Evolutionary conservation across 2,329 filamentous ascomycete species (phyloP).

Genomic region (Hirsutella minnesotensis): DNA sequence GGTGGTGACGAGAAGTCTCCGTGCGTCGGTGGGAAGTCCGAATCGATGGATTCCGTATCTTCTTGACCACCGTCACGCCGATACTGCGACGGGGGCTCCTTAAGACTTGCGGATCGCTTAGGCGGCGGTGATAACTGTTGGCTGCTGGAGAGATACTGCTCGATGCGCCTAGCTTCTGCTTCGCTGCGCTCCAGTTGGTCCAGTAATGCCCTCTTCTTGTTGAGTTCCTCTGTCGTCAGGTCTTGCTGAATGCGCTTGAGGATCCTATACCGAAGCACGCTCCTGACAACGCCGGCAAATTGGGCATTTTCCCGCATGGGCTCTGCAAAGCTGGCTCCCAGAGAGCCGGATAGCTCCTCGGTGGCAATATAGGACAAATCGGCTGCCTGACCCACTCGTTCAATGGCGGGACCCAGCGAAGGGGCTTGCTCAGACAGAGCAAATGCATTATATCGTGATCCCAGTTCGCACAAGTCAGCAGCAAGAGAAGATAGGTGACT

Average conservation of each 20-base stretch:
- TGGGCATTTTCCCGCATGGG: conserved; percentile 97
- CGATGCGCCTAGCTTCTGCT: conserved; percentile 81
- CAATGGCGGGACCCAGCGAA: conserved; percentile 82
- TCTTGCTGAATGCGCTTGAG: conserved; percentile 94
- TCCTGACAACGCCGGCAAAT: conserved; percentile 87
- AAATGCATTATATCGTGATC: conserved; percentile 94
- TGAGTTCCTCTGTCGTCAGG: conserved; percentile 86
- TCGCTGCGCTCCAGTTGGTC: conserved; percentile 91
- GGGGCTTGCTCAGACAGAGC: conserved; percentile 86
- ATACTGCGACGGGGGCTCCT: conserved; percentile 37
- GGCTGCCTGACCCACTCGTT: conserved; percentile 85
- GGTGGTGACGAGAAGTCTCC: conserved; percentile 52
- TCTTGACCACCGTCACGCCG: conserved; percentile 50
- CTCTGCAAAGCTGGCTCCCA: conserved; percentile 93
- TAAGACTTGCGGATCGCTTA: conserved; percentile 50
- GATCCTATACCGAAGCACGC: conserved; percentile 77
- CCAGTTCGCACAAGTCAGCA: conserved; percentile 81
- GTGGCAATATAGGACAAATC: conserved; percentile 95
- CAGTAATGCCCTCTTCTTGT: conserved; percentile 72
- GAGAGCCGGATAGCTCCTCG: conserved; percentile 72
- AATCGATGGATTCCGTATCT: conserved; percentile 85
- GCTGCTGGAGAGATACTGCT: conserved; percentile 75
- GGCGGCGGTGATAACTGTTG: conserved; percentile 51
- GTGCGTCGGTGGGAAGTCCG: conserved; percentile 86
- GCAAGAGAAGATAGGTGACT: conserved; percentile 76